A percentile compares a stretch with the other conserved stretches of the same genome.
Conservation (phyloP, 352 stramenopile genomes). For the Pythium grandisporangium region DNA sequence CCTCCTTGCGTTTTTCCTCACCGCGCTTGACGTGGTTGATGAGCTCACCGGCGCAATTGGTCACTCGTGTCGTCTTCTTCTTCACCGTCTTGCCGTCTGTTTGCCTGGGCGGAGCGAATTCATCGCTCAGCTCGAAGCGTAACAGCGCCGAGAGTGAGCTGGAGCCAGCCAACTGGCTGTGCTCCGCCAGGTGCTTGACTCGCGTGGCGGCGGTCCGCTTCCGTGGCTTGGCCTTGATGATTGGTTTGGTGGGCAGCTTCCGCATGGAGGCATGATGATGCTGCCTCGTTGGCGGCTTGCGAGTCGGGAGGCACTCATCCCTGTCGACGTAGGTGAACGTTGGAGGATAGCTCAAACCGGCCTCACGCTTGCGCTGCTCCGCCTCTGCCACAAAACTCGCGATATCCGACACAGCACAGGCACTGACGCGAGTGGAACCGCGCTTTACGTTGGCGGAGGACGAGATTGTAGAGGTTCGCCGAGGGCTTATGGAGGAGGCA, state of each 20-base stretch:
- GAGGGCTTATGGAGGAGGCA: too few relatives aligned
- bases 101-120: too few relatives aligned
- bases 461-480: too few relatives aligned
- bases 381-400: slow-evolving; percentile 23
- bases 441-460: too few relatives aligned
- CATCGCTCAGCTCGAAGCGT: slow-evolving; percentile 14
- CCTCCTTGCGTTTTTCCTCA: slow-evolving; percentile 57
- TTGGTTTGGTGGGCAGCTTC: not conserved
- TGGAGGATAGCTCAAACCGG: not conserved
- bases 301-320: too few relatives aligned
- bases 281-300: not conserved
- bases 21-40: slow-evolving; percentile 32
- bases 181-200: slow-evolving; percentile 8
- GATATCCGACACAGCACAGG: too few relatives aligned
- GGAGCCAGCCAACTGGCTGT: slow-evolving; percentile 4
- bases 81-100: slow-evolving; percentile 7
- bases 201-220: slow-evolving; percentile 10
- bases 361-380: slow-evolving; percentile 18
- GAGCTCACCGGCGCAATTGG: slow-evolving; percentile 19
- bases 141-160: slow-evolving; percentile 24
- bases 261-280: not conserved
- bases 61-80: not conserved
- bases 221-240: slow-evolving; percentile 4
- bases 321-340: not conserved
- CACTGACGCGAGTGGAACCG: too few relatives aligned